These are phyloP conservation scores for Chlorella sorokiniana DNA, from an alignment of 139 green algal genomes.

Conservation along the genomic window DNA sequence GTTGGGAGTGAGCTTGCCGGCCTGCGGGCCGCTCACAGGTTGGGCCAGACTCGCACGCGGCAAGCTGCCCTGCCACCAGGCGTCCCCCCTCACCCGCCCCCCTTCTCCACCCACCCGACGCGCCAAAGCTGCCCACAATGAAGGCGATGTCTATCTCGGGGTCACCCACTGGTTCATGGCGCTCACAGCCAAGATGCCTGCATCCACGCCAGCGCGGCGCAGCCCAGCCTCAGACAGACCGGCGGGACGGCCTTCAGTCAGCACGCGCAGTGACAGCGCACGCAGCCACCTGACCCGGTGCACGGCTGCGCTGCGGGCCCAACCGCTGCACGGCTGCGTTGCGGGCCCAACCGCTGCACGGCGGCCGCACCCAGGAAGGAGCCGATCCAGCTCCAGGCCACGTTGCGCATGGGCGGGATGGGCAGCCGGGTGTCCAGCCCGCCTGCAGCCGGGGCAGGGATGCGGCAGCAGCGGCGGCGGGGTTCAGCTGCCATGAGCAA, in stretches of 20 bases:
- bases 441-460: conserved; percentile 3
- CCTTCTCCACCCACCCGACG: not conserved
- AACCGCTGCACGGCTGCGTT: not conserved
- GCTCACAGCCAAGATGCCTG: conserved; percentile 38
- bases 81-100: not conserved
- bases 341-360: not conserved
- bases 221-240: not conserved
- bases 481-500: too few relatives aligned
- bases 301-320: not conserved
- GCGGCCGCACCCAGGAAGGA: conserved; percentile 28
- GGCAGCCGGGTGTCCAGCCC: conserved; percentile 40
- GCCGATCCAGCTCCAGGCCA: conserved; percentile 39
- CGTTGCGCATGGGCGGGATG: conserved; percentile 4
- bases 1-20: too few relatives aligned
- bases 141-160: conserved; percentile 38
- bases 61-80: too few relatives aligned
- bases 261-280: not conserved
- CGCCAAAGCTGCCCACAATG: conserved; percentile 41
- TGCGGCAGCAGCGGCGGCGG: not conserved
- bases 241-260: not conserved
- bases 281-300: not conserved
- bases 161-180: conserved; percentile 34
- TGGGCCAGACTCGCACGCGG: too few relatives aligned
- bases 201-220: not conserved
- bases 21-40: too few relatives aligned